Evolutionary conservation across 768 basidiomycete genomes (phyloP), one percentile per base, ranked within the genome.

Genomic region (Tricholoma matsutake): DNA sequence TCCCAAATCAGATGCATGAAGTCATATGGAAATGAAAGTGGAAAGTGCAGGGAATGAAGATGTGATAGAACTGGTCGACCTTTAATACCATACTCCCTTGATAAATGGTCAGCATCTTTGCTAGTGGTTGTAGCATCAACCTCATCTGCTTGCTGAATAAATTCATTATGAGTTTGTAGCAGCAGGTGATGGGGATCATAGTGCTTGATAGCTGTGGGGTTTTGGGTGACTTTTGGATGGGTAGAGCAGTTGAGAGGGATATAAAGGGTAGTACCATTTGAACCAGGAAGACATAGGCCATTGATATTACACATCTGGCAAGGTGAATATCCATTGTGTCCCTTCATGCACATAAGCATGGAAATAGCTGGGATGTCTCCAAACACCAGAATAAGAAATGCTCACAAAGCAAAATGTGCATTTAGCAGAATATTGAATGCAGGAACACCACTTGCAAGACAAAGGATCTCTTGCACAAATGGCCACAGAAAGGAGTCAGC

Each of bases 401-500:
- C 65, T 18, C 53, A 58, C 1, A 70, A 61, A 13, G 39, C 16
- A 39, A 70, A 68, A 18, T 7, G 16, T 18, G 18, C 47, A 51
- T 51, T 13, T 10, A 51, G 6, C 28, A 51, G 47, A 29, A 29
- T 20, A 29, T 22, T 16, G 57, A 16, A 32, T 32, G 31, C 31
- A 32, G 31, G 31, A 32, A 32, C 31, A 32, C 31, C 31, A 32
- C 4, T 32, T 1, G 69, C 68, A 1, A 80, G 69, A 14, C 65
- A 35, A 0, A 71, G 53, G 8, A 71, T 61, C 55, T 81, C 78
- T 16, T 77, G 57, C 2, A 76, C 62, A 11, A 78, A 57, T 0
- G 78, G 80, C 43, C 62, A 69, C 0, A 77, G 63, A 54, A 80
- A 81, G 0, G 79, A 81, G 39, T 72, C 72, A 1, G 73, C 2